phyloP scores from a whole-genome alignment of 805 yeast genomes.

The Saturnispora ahearnii region DNA sequence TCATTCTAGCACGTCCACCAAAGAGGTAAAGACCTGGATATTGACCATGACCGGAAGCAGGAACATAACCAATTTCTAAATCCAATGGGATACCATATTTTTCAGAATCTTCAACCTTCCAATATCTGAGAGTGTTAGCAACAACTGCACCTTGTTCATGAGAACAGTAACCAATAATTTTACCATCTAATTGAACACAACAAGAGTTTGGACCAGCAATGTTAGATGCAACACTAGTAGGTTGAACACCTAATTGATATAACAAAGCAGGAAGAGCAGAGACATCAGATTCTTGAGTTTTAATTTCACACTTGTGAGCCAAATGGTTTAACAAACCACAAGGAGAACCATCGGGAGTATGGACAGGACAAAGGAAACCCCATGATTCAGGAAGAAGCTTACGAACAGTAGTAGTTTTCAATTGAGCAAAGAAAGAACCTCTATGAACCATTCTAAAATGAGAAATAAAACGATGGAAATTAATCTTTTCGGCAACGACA shows the following conservation, averaged over 20 bases:
- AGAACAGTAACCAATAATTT: slow-evolving; percentile 86
- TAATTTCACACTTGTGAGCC: slow-evolving; percentile 86
- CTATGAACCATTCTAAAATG: slow-evolving; percentile 99
- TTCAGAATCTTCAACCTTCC: slow-evolving; percentile 74
- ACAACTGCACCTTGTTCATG: slow-evolving; percentile 80
- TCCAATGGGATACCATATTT: slow-evolving; percentile 68
- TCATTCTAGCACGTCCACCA: slow-evolving; percentile 91
- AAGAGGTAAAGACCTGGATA: slow-evolving; percentile 92
- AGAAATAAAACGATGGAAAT: slow-evolving; percentile 93
- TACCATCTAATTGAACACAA: slow-evolving; percentile 92
- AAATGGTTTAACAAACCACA: slow-evolving; percentile 97
- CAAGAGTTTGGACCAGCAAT: slow-evolving; percentile 77
- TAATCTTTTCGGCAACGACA: slow-evolving; percentile 97
- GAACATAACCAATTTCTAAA: slow-evolving; percentile 90
- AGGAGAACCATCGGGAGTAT: slow-evolving; percentile 99
- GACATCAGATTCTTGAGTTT: slow-evolving; percentile 70
- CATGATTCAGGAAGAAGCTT: slow-evolving; percentile 94
- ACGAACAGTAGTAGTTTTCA: slow-evolving; percentile 95
- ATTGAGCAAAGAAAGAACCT: slow-evolving; percentile 97
- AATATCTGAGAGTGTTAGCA: slow-evolving; percentile 82
- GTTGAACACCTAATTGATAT: slow-evolving; percentile 68
- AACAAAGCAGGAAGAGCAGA: slow-evolving; percentile 59
- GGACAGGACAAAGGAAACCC: slow-evolving; percentile 99
- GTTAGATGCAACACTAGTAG: slow-evolving; percentile 59
- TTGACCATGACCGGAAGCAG: slow-evolving; percentile 93